These are phyloP conservation scores for Phytophthora cryptogea DNA, from an alignment of 352 stramenopile genomes.

Conservation along the genomic window DNA sequence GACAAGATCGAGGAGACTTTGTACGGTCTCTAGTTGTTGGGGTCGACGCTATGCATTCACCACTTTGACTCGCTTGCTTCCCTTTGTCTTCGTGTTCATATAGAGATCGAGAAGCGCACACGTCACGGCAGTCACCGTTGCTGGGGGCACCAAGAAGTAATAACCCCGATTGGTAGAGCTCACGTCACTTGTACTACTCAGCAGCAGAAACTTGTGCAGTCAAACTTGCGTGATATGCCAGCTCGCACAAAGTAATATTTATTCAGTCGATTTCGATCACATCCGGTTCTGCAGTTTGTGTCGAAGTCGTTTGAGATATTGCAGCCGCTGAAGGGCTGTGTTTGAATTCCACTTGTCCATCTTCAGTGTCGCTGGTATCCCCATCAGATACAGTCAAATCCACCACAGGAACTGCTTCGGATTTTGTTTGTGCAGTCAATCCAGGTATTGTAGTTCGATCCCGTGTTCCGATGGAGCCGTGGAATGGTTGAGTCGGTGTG, in stretches of 20 bases:
- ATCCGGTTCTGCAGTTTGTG: conserved; percentile 28
- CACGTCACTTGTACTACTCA: neutral
- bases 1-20: conserved; percentile 81
- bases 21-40: conserved; percentile 48
- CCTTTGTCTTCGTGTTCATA: conserved; percentile 10
- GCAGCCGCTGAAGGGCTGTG: conserved; percentile 2
- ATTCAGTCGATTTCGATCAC: conserved; percentile 47
- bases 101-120: conserved; percentile 22
- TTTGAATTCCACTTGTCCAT: conserved; percentile 15
- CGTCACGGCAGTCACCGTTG: conserved; percentile 4
- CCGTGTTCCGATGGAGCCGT: neutral
- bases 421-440: neutral
- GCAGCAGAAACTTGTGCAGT: conserved; percentile 2
- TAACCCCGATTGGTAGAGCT: conserved; percentile 18
- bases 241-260: neutral
- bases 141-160: conserved; percentile 17
- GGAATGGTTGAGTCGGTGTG: neutral
- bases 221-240: neutral
- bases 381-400: conserved; percentile 44
- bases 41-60: neutral
- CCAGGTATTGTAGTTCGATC: neutral
- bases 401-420: conserved; percentile 16
- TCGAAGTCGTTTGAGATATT: neutral
- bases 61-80: conserved; percentile 14
- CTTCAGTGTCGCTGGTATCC: conserved; percentile 20